Conservation (phyloP, 2,329 filamentous ascomycete species). For the Sporothrix inflata region DNA sequence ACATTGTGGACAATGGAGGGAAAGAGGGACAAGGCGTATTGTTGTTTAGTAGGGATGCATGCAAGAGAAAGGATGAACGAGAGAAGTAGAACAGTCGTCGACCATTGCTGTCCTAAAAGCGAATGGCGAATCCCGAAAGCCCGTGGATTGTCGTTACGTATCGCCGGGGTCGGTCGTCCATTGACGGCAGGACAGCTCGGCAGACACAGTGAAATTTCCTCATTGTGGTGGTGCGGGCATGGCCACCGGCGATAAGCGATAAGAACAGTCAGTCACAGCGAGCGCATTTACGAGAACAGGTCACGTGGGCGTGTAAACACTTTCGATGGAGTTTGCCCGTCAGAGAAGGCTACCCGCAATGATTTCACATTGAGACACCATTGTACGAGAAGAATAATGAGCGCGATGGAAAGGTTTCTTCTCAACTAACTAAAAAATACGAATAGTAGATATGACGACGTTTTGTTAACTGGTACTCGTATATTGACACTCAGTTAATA, state of each 20-base stretch:
- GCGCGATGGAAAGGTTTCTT: neutral
- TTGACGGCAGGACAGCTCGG: conserved; percentile 7
- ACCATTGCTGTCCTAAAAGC: neutral
- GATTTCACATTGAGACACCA: conserved; percentile 4
- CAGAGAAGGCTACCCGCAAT: neutral
- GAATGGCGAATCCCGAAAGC: neutral
- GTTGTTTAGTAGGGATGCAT: neutral
- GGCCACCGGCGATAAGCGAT: conserved; percentile 28
- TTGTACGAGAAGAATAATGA: neutral
- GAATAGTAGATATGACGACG: no score
- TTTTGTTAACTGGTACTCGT: neutral
- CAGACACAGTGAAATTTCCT: conserved; percentile 28
- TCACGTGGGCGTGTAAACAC: neutral
- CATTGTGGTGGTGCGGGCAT: neutral
- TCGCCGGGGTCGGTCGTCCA: neutral
- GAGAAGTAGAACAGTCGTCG: neutral
- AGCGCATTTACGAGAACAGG: neutral
- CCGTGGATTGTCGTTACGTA: neutral
- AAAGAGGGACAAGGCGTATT: neutral
- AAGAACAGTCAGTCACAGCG: conserved; percentile 5
- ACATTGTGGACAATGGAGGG: conserved; percentile 21
- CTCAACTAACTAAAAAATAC: no score
- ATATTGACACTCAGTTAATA: neutral
- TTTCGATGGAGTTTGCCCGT: no score
- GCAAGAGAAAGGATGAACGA: neutral